Conservation (phyloP, 495 filamentous ascomycete species). For the Jackrogersella minutella region DNA sequence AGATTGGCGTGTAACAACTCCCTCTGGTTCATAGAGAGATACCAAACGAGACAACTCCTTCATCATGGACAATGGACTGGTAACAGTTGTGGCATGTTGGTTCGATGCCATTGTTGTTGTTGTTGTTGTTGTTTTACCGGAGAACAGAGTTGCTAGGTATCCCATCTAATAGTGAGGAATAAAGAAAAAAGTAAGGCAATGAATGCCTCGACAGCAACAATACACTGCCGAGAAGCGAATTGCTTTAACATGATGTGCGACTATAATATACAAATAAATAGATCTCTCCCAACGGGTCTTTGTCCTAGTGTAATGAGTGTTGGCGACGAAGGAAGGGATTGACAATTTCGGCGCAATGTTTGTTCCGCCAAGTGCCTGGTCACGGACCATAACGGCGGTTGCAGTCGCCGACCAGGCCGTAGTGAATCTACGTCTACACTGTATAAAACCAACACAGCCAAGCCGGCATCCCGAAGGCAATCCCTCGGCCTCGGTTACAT, state of each 20-base stretch:
- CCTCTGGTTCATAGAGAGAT: constrained; percentile 48
- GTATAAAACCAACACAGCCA: too few relatives aligned
- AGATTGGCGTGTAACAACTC: neutral
- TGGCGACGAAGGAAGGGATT: too few relatives aligned
- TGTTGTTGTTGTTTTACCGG: neutral
- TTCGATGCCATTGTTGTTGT: constrained; percentile 32
- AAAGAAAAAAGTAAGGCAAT: too few relatives aligned
- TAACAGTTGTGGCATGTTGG: constrained; percentile 2
- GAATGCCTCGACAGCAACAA: too few relatives aligned
- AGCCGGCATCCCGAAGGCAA: too few relatives aligned
- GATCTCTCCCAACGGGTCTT: too few relatives aligned
- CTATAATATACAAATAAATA: too few relatives aligned
- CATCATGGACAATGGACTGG: constrained; percentile 47
- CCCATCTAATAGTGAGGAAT: neutral
- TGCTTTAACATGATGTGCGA: too few relatives aligned
- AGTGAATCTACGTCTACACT: too few relatives aligned
- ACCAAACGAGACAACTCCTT: constrained; percentile 47
- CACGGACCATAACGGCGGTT: constrained; percentile 1
- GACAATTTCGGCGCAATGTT: constrained; percentile 10
- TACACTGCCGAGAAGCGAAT: too few relatives aligned
- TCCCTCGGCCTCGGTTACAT: too few relatives aligned
- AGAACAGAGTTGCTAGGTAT: neutral
- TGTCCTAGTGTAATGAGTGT: too few relatives aligned
- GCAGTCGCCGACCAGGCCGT: constrained; percentile 1
- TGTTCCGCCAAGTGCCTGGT: neutral